These are phyloP conservation scores for Cercospora sp. DNA, from an alignment of 2,329 filamentous ascomycete genomes.

Conservation along the genomic window DNA sequence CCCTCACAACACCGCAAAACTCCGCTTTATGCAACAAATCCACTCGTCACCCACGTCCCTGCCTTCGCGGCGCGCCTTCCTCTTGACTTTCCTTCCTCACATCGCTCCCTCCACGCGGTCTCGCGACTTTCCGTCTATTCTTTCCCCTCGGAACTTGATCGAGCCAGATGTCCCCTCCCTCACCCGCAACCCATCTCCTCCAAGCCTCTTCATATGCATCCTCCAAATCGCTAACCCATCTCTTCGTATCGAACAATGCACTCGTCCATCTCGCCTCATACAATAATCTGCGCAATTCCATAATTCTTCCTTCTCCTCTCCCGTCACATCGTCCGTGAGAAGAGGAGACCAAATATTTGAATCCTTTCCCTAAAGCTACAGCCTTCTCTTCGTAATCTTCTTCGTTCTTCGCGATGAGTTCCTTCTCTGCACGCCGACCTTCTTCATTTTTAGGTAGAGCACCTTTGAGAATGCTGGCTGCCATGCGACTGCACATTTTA, in stretches of 20 bases:
- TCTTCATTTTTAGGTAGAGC: slow-evolving; percentile 71
- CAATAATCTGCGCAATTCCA: slow-evolving; percentile 75
- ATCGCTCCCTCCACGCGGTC: background rate
- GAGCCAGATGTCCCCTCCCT: slow-evolving; percentile 92
- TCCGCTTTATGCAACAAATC: background rate
- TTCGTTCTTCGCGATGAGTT: slow-evolving; percentile 77
- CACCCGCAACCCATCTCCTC: slow-evolving; percentile 79
- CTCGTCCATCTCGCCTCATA: slow-evolving; percentile 84
- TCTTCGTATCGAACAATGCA: slow-evolving; percentile 82
- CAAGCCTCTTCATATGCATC: slow-evolving; percentile 85
- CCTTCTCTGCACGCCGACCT: slow-evolving; percentile 66
- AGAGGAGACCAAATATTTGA: slow-evolving; percentile 55
- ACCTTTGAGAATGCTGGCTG: slow-evolving; percentile 87
- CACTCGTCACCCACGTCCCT: background rate
- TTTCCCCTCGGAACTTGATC: slow-evolving; percentile 29
- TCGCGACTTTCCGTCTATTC: background rate
- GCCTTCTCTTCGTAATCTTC: slow-evolving; percentile 81
- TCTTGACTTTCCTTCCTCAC: slow-evolving; percentile 11
- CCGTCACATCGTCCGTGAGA: slow-evolving; percentile 23
- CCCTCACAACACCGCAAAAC: background rate
- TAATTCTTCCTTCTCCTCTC: slow-evolving; percentile 62
- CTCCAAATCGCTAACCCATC: slow-evolving; percentile 91
- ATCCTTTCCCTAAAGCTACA: slow-evolving; percentile 62
- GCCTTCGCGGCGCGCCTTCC: background rate
- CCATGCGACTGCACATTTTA: slow-evolving; percentile 99